Percentiles rank a stretch among this genome's conserved stretches.
phyloP scores from a whole-genome alignment of 2,329 filamentous ascomycete species.

The Ceratocystis harringtonii region DNA sequence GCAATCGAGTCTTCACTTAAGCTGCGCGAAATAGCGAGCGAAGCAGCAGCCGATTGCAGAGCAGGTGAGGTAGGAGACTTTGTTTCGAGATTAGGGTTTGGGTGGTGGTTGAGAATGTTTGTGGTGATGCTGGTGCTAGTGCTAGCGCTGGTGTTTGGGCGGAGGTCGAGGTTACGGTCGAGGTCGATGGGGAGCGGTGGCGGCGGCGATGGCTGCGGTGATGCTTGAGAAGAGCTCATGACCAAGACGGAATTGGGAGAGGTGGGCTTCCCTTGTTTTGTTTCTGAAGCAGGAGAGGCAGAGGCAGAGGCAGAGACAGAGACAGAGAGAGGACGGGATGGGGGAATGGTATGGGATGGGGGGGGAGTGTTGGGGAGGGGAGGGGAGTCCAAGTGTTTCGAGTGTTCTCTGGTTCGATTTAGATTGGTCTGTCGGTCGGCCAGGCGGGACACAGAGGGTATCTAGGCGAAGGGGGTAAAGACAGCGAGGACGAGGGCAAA shows the following conservation, averaged over 20 bases:
- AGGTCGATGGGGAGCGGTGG: neutral
- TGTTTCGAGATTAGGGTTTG: constrained; percentile 6
- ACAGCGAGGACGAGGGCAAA: neutral
- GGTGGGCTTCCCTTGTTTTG: neutral
- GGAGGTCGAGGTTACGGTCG: neutral
- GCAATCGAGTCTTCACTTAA: constrained; percentile 33
- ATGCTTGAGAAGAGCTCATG: constrained; percentile 2
- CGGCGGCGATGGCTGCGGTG: neutral
- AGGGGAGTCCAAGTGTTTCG: neutral
- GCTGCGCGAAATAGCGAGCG: constrained; percentile 15
- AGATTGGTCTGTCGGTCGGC: neutral
- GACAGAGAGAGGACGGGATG: neutral
- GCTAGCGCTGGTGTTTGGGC: neutral
- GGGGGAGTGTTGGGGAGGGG: neutral
- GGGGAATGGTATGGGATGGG: neutral
- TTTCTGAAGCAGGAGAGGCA: neutral
- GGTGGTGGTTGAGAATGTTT: neutral
- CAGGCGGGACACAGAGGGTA: neutral
- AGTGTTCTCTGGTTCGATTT: neutral
- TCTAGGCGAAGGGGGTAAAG: neutral
- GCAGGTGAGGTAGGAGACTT: constrained; percentile 15
- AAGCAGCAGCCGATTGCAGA: constrained; percentile 15
- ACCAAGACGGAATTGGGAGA: neutral
- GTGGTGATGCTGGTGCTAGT: neutral
- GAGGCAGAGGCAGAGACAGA: neutral